Conservation (phyloP, 2,329 filamentous ascomycete genomes). For the Diaporthe citri region DNA sequence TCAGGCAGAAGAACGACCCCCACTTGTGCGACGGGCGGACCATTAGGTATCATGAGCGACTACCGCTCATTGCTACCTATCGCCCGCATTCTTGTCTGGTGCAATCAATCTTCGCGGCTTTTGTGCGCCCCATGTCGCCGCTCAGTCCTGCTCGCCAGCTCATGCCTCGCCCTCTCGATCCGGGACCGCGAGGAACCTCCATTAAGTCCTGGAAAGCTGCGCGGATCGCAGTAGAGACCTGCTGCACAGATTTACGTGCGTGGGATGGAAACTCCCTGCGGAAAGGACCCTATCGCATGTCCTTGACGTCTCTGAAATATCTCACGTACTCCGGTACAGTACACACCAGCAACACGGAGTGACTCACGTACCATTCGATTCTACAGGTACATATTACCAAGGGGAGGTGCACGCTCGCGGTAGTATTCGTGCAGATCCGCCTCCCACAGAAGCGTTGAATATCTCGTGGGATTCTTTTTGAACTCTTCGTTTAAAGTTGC, state of each 20-base stretch:
- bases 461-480: slow-evolving; percentile 17
- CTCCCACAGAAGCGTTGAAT: slow-evolving; percentile 16
- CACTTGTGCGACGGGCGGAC: background rate
- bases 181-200: background rate
- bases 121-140: background rate
- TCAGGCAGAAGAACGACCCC: slow-evolving; percentile 5
- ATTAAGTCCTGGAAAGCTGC: background rate
- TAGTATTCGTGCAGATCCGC: slow-evolving; percentile 1
- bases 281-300: background rate
- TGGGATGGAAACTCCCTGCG: background rate
- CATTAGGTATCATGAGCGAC: background rate
- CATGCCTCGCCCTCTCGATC: background rate
- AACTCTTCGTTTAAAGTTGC: slow-evolving; percentile 22
- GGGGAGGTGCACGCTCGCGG: background rate
- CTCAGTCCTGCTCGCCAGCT: background rate
- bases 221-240: background rate
- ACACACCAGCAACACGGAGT: background rate
- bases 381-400: background rate
- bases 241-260: background rate
- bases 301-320: background rate
- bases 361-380: background rate
- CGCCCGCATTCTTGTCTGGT: slow-evolving; percentile 7
- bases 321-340: background rate
- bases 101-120: background rate
- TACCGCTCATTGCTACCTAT: background rate